Base-by-base conservation (phyloP, 352 stramenopile genomes). In the Elongisporangium undulatum region DNA sequence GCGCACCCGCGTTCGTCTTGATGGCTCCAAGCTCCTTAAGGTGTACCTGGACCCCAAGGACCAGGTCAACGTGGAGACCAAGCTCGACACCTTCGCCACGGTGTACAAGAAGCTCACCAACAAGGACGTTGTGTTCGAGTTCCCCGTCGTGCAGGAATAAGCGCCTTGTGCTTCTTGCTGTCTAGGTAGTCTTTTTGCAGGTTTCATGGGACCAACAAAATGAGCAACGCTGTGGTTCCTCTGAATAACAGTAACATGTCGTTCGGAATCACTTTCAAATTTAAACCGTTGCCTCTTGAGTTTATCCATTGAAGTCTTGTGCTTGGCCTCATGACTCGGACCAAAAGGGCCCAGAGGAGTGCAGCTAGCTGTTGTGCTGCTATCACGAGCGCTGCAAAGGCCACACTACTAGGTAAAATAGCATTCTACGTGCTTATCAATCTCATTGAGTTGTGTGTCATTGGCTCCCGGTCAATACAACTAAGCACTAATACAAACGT, bases 51-150 rank as follows among this genome's bases (percentile, higher is more conserved):
- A 99, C 82, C 85, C 93, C 62, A 99, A 98, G 85, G 97, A 99
- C 75, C 92, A 99, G 79, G 95, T 98, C 55, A 99, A 99, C 82
- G 96, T 99, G 26, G 97, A 99, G 85, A 98, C 91, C 66, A 99
- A 99, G 84, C 90, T 99, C n/a, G 97, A 99, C 72, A 99, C 97
- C 24, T 99, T 99, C 74, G 89, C 96, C 63, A 95, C 91, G 61
- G 97, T 99, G 64, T 99, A 99, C 93, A 98, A 98, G 81, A 99
- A 99, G 90, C 90, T 99, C 63, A 99, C 97, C 73, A 99, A 99
- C 89, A 99, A 99, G 87, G 95, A 99, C 72, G 97, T 99, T 82
- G 89, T 97, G 64, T 99, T 99, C 71, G 89, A 98, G 79, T 99
- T 99, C 72, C 85, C 87, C 53, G 85, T 96, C 71, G 71, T 89